phyloP scores from a whole-genome alignment of 805 yeast genomes.

The Candida xiaguanensis region DNA sequence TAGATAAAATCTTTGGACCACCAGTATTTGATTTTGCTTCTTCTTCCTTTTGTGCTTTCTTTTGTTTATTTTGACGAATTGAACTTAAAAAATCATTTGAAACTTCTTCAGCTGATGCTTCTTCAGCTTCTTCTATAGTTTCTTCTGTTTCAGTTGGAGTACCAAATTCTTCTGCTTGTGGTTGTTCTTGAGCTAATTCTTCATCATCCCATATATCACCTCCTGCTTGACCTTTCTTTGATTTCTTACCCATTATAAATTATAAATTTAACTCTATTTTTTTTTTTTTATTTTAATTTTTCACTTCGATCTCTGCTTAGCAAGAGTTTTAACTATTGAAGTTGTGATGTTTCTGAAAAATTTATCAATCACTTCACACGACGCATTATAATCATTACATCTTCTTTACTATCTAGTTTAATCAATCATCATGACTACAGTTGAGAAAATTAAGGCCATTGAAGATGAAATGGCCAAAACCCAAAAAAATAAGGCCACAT shows the following conservation, averaged over 20 bases:
- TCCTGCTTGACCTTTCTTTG: constrained; percentile 54
- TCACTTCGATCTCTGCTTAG: constrained; percentile 3
- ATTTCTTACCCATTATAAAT: constrained; percentile 48
- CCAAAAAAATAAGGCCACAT: constrained; percentile 96
- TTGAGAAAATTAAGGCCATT: constrained; percentile 71
- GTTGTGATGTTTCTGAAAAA: constrained; percentile 5
- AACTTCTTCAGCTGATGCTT: constrained; percentile 20
- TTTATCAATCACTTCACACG: constrained; percentile 9
- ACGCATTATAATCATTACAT: constrained; percentile 1
- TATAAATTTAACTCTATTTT: neutral
- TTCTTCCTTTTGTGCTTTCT: constrained; percentile 66
- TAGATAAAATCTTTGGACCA: constrained; percentile 76
- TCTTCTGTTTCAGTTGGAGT: constrained; percentile 35
- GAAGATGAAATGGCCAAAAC: constrained; percentile 98
- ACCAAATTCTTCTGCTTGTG: constrained; percentile 34
- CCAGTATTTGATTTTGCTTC: constrained; percentile 54
- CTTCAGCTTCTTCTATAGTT: constrained; percentile 12
- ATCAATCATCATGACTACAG: constrained; percentile 38
- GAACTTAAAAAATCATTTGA: constrained; percentile 79
- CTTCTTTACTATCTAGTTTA: neutral
- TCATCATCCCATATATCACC: constrained; percentile 83
- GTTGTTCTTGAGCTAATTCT: constrained; percentile 43
- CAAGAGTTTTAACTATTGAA: neutral
- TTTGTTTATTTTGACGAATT: constrained; percentile 72
- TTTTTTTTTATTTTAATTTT: constrained; percentile 1